phyloP scores from a whole-genome alignment of 805 yeast species.

The Myxozyma geophila region DNA sequence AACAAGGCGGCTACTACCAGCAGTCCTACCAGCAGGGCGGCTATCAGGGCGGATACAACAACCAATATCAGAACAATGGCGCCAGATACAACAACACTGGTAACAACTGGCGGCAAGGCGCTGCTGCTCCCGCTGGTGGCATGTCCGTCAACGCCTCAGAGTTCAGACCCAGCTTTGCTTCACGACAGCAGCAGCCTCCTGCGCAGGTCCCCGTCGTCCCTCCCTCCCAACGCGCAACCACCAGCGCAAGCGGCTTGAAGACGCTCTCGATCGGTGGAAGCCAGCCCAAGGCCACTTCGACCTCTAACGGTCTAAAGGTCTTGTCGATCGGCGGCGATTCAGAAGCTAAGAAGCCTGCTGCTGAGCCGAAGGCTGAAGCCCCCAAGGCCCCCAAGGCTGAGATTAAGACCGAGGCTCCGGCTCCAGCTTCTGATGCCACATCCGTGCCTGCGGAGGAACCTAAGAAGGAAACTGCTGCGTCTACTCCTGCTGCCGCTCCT shows the following conservation, averaged over 20 bases:
- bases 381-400: slow-evolving; percentile 15
- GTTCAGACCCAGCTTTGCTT: slow-evolving; percentile 31
- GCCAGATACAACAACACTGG: slow-evolving; percentile 31
- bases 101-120: slow-evolving; percentile 22
- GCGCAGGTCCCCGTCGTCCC: slow-evolving; percentile 12
- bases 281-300: slow-evolving; percentile 18
- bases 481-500: slow-evolving; percentile 38
- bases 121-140: slow-evolving; percentile 23
- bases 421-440: slow-evolving; percentile 6
- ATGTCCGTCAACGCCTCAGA: slow-evolving; percentile 26
- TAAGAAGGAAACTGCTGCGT: slow-evolving; percentile 31
- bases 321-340: slow-evolving; percentile 28
- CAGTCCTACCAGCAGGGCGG: slow-evolving; percentile 25
- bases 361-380: slow-evolving; percentile 26
- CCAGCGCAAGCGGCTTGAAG: slow-evolving; percentile 24
- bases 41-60: slow-evolving; percentile 27
- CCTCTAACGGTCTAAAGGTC: slow-evolving; percentile 20
- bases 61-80: slow-evolving; percentile 33
- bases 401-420: not conserved
- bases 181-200: slow-evolving; percentile 18
- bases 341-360: slow-evolving; percentile 27
- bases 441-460: slow-evolving; percentile 27
- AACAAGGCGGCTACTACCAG: slow-evolving; percentile 24
- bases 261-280: slow-evolving; percentile 16
- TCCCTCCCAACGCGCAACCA: slow-evolving; percentile 14